Evolutionary conservation across 495 filamentous ascomycete genomes (phyloP), one percentile per base, ranked within the genome.

Genomic region (Podospora didyma): DNA sequence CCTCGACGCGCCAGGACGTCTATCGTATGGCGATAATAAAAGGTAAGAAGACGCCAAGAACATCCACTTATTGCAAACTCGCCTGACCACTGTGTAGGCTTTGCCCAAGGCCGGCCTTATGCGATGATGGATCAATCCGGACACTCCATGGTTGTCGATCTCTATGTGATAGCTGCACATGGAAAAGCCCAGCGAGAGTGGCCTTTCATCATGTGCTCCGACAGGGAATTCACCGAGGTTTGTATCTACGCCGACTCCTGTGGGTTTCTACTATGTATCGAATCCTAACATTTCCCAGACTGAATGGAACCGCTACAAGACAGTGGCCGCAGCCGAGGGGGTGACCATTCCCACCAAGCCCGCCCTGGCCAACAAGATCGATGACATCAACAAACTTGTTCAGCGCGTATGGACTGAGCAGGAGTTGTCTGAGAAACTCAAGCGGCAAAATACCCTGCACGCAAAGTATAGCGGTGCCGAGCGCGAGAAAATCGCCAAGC

Each of bases 21-120:
- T 98, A 98, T 72, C 84, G 91, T 51, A 84, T 98, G 77, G 86
- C 86, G 35, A 71, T 89, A 61, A 90, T 97, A 64, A 95, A 92
- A 75, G 84, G 91, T 89, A 79, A 46, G 76, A 22, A 31, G n/a
- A 53, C 23, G 9, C 21, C 24, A 42, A 14, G n/a, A 16, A 2
- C 57, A 17, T 16, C 19, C 19, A 46, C 23, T 16, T 54, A 21
- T 34, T 4, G 10, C 4, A 31, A 31, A 4, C 11, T 12, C 11
- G 20, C 16, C 59, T 59, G 19, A 64, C 35, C 14, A 7, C 17
- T 1, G 14, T 49, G 21, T 53, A 94, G 90, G 85, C 16, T 89
- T 97, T 68, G 82, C 75, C 12, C 78, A 83, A 59, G 90, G 92
- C 53, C 84, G 83, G 58, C 86, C 89, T 1, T 99, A 97, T 69